Evolutionary conservation across 1,284 basidiomycete genomes (phyloP).

Genomic region (Phlebopus sp.): DNA sequence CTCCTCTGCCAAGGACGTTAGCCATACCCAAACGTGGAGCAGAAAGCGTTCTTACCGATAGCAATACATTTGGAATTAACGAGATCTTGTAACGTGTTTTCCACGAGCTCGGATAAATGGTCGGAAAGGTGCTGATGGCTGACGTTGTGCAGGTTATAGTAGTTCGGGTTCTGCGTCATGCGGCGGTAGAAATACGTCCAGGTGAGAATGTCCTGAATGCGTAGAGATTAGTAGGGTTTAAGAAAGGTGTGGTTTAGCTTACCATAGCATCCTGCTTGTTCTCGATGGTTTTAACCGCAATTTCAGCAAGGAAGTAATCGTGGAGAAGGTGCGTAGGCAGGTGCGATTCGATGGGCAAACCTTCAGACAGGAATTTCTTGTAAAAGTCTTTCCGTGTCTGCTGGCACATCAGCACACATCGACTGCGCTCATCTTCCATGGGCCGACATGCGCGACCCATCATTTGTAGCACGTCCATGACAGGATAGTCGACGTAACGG

Average conservation of each 20-base stretch:
- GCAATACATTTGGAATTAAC: conserved; percentile 94
- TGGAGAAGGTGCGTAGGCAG: conserved; percentile 84
- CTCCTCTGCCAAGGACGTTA: conserved; percentile 55
- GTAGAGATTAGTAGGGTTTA: background rate
- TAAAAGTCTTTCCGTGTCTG: conserved; percentile 97
- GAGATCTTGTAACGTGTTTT: conserved; percentile 88
- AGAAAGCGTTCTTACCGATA: conserved; percentile 58
- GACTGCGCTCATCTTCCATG: conserved; percentile 78
- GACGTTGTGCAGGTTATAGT: conserved; percentile 93
- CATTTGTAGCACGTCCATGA: conserved; percentile 98
- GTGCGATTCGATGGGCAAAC: conserved; percentile 96
- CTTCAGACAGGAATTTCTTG: conserved; percentile 97
- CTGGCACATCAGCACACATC: conserved; percentile 96
- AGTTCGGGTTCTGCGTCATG: conserved; percentile 94
- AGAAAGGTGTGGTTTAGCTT: conserved; percentile 25
- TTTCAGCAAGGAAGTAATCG: conserved; percentile 98
- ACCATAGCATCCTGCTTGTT: conserved; percentile 97
- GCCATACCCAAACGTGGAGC: background rate
- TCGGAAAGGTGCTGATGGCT: conserved; percentile 92
- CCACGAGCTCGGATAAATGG: conserved; percentile 94
- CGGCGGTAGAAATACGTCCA: conserved; percentile 97
- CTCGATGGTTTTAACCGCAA: conserved; percentile 97
- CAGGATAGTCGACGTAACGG: conserved; percentile 96
- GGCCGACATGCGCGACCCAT: conserved; percentile 96
- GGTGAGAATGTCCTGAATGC: conserved; percentile 77